Evolutionary conservation across 2,329 filamentous ascomycete genomes (phyloP).

Genomic region (Ceratocystis papillata): DNA sequence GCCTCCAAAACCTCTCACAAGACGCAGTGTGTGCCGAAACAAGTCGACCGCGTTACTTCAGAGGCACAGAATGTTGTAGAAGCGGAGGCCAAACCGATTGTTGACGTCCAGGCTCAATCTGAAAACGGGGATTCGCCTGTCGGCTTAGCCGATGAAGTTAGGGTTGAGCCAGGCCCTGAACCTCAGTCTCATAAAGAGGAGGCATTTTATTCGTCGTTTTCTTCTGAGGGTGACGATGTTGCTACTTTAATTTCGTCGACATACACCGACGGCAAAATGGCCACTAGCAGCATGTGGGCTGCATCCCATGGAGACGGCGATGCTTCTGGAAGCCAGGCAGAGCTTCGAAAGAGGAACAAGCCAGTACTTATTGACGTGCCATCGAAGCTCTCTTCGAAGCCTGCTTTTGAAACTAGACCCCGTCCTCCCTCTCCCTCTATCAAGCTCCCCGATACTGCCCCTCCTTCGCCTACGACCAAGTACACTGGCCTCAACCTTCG

Average conservation of each 20-base stretch:
- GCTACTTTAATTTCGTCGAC: constrained; percentile 19
- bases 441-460: background rate
- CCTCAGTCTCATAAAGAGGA: constrained; percentile 21
- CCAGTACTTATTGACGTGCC: background rate
- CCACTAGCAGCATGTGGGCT: constrained; percentile 16
- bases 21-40: background rate
- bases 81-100: background rate
- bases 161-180: constrained; percentile 26
- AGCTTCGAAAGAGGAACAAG: constrained; percentile 12
- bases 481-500: constrained; percentile 16
- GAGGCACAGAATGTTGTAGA: background rate
- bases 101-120: background rate
- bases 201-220: constrained; percentile 4
- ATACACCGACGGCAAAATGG: constrained; percentile 18
- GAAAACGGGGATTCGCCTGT: background rate
- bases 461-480: background rate
- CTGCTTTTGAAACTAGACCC: background rate
- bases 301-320: constrained; percentile 8
- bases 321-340: constrained; percentile 19
- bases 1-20: background rate
- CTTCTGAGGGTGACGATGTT: constrained; percentile 17
- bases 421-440: background rate
- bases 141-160: background rate
- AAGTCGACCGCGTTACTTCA: background rate
- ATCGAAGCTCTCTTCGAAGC: background rate